phyloP scores from a whole-genome alignment of 2,329 filamentous ascomycete genomes.

The Tolypocladium guangdongense region DNA sequence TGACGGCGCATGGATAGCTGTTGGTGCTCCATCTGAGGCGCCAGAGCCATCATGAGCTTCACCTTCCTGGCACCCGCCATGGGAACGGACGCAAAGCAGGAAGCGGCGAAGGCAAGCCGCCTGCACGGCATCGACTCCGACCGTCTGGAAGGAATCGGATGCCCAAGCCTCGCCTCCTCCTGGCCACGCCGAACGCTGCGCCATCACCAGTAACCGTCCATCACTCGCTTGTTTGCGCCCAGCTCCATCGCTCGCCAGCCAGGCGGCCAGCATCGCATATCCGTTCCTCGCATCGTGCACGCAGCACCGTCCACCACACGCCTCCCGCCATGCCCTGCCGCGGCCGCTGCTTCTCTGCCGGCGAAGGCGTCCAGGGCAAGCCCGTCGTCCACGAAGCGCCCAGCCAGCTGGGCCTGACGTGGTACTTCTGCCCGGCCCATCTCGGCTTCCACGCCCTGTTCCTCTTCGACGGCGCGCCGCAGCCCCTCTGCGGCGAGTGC shows the following conservation, averaged over 20 bases:
- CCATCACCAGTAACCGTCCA: not conserved
- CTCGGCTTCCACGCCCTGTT: slow-evolving; percentile 15
- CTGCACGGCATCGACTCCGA: not conserved
- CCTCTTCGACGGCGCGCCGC: slow-evolving; percentile 2
- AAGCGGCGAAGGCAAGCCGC: not conserved
- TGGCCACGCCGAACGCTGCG: not conserved
- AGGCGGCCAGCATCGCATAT: not conserved
- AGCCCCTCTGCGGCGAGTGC: slow-evolving; percentile 23
- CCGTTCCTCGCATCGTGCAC: not conserved
- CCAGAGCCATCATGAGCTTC: not conserved
- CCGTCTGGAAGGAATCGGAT: no score
- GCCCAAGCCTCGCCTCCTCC: no score
- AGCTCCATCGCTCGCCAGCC: not conserved
- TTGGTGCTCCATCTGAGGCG: no score
- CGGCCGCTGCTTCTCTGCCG: slow-evolving; percentile 12
- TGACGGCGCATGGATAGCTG: no score
- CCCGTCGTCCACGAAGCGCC: slow-evolving; percentile 10
- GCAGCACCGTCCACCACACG: not conserved
- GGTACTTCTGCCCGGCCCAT: slow-evolving; percentile 21
- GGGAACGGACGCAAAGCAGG: not conserved
- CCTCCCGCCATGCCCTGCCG: slow-evolving; percentile 10
- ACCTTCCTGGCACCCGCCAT: not conserved
- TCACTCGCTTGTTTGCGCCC: not conserved
- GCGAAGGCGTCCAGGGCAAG: not conserved
- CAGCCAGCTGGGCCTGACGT: slow-evolving; percentile 10